phyloP scores from a whole-genome alignment of 306 rosid genomes.

The Begonia fuchsioides region DNA sequence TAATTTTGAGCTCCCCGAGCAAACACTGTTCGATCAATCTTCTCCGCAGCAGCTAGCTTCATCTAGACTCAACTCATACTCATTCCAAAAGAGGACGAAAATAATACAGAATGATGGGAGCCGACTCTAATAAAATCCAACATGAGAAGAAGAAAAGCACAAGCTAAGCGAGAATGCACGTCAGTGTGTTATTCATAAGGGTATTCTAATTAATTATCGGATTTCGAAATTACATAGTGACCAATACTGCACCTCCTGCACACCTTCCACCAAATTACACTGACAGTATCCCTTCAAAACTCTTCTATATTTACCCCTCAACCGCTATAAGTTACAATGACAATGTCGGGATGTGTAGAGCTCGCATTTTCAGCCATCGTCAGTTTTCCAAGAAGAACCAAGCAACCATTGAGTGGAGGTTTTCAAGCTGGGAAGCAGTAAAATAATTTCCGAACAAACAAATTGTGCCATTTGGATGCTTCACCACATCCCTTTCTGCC shows the following conservation, averaged over 20 bases:
- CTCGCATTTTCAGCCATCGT: constrained; percentile 51
- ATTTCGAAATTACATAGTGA: constrained; percentile 82
- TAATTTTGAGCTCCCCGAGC: too few species aligned
- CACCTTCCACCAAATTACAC: constrained; percentile 59
- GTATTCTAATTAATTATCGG: constrained; percentile 75
- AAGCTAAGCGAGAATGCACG: constrained; percentile 35
- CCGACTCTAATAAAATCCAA: too few species aligned
- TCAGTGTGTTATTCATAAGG: constrained; percentile 84
- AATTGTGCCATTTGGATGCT: too few species aligned
- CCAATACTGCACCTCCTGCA: constrained; percentile 61
- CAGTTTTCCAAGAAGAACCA: constrained; percentile 44
- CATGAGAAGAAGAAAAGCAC: not conserved
- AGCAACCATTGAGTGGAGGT: constrained; percentile 50
- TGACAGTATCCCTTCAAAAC: constrained; percentile 63
- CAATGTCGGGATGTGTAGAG: constrained; percentile 16
- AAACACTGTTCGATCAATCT: too few species aligned
- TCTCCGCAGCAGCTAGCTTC: too few species aligned
- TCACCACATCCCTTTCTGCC: too few species aligned
- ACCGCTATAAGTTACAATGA: constrained; percentile 13
- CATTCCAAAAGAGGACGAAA: too few species aligned
- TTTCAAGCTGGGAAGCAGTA: constrained; percentile 44
- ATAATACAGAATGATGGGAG: too few species aligned
- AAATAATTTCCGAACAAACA: constrained; percentile 29
- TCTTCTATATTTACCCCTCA: constrained; percentile 15
- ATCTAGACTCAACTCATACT: too few species aligned